These are phyloP conservation scores for Selenicereus undatus DNA, from an alignment of 148 eudicot species.

Conservation along the genomic window DNA sequence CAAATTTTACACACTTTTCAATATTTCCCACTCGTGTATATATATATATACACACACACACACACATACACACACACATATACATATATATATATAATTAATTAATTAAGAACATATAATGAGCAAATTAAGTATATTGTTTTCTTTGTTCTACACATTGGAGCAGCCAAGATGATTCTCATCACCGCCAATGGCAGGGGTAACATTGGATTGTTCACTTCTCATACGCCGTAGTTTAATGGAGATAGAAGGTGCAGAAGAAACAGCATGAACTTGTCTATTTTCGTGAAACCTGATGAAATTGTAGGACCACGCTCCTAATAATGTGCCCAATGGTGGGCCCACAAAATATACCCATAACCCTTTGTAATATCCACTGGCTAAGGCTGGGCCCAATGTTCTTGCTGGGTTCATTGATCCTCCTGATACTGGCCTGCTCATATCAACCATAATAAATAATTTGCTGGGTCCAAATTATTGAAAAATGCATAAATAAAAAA, in stretches of 20 bases:
- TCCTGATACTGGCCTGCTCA: constrained; percentile 64
- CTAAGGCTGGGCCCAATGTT: constrained; percentile 68
- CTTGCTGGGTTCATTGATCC: constrained; percentile 87
- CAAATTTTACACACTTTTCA: too few relatives aligned
- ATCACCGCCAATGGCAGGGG: constrained; percentile 13
- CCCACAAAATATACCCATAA: constrained; percentile 65
- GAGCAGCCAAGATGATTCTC: background rate
- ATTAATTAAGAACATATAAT: background rate
- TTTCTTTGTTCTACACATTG: background rate
- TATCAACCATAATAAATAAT: background rate
- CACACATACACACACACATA: too few relatives aligned
- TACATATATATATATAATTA: too few relatives aligned
- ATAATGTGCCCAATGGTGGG: constrained; percentile 47
- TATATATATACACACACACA: too few relatives aligned
- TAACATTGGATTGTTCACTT: constrained; percentile 20
- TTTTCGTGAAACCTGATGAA: constrained; percentile 38
- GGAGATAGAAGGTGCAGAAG: constrained; percentile 18
- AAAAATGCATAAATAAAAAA: too few relatives aligned
- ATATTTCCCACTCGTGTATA: background rate
- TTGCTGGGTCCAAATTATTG: too few relatives aligned
- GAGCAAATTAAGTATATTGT: background rate
- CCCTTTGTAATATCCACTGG: constrained; percentile 50
- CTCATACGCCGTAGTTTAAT: constrained; percentile 30
- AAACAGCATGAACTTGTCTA: constrained; percentile 28
- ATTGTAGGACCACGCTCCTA: constrained; percentile 53